Evolutionary conservation across 2,329 filamentous ascomycete species (phyloP).

Genomic region (Pseudocercospora fijiensis): DNA sequence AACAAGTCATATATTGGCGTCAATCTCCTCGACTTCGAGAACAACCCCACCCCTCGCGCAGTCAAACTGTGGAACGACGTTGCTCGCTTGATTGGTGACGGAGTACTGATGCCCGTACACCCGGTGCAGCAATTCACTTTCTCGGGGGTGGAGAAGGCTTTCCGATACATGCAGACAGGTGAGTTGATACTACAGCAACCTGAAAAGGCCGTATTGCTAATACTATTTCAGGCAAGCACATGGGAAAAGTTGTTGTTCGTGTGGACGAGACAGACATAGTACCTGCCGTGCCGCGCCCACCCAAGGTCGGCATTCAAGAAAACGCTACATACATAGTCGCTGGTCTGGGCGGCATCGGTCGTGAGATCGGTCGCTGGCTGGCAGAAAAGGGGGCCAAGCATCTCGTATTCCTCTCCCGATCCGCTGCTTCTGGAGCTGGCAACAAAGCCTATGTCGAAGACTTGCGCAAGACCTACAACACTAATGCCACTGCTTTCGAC

Average conservation of each 20-base stretch:
- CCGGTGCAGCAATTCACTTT: conserved; percentile 22
- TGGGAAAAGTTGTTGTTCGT: conserved; percentile 18
- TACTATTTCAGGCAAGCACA: conserved; percentile 7
- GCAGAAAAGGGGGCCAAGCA: conserved; percentile 11
- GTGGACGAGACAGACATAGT: conserved; percentile 3
- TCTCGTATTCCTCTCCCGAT: conserved; percentile 16
- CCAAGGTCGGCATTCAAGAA: background rate
- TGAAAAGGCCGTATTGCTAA: background rate
- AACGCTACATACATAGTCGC: conserved; percentile 20
- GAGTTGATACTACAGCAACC: background rate
- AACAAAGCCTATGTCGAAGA: conserved; percentile 9
- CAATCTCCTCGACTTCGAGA: conserved; percentile 22
- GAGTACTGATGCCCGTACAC: conserved; percentile 14
- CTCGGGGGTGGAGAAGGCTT: conserved; percentile 24
- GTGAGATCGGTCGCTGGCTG: conserved; percentile 13
- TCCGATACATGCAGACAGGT: conserved; percentile 20
- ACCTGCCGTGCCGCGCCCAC: conserved; percentile 5
- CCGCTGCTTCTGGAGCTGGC: conserved; percentile 4
- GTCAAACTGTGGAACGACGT: conserved; percentile 22
- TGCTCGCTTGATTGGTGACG: conserved; percentile 16
- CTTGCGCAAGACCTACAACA: conserved; percentile 6
- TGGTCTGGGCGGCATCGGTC: conserved; percentile 21
- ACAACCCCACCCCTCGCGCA: conserved; percentile 8
- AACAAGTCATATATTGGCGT: conserved; percentile 17
- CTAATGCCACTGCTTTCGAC: conserved; percentile 11